Conservation (phyloP, 1,284 basidiomycete genomes). For the Marasmius fiardii region DNA sequence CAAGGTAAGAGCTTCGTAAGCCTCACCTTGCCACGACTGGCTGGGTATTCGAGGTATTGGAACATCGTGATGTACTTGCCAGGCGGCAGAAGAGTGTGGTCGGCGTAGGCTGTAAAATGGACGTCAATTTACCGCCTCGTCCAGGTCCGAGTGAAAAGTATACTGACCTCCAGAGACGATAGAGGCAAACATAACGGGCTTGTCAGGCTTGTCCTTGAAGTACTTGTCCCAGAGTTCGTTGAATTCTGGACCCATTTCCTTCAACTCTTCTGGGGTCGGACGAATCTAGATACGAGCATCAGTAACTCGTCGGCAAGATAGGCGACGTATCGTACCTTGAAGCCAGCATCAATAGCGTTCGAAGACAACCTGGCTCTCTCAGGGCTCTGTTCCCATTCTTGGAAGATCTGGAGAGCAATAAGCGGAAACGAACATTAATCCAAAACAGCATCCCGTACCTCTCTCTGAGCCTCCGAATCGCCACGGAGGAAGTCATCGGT, state of each 20-base stretch:
- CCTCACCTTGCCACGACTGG: constrained; percentile 57
- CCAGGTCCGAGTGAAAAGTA: neutral
- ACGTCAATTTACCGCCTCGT: constrained; percentile 1
- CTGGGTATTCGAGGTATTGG: constrained; percentile 72
- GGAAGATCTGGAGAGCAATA: constrained; percentile 40
- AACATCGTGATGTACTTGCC: constrained; percentile 76
- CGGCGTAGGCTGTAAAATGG: constrained; percentile 52
- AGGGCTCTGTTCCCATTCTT: constrained; percentile 66
- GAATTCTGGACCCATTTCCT: constrained; percentile 76
- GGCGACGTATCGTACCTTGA: constrained; percentile 43
- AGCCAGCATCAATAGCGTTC: constrained; percentile 71
- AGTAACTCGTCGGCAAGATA: neutral
- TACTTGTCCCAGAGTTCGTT: constrained; percentile 63
- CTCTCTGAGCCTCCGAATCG: constrained; percentile 52
- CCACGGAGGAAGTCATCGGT: constrained; percentile 70
- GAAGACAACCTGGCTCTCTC: constrained; percentile 67
- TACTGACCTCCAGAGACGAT: constrained; percentile 54
- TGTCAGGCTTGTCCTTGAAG: constrained; percentile 76
- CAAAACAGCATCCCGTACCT: constrained; percentile 29
- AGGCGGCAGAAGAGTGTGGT: constrained; percentile 64
- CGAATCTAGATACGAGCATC: constrained; percentile 42
- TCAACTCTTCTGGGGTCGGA: constrained; percentile 62
- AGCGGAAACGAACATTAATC: neutral
- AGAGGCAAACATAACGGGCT: constrained; percentile 70
- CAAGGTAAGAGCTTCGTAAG: neutral